Percentiles rank a stretch among this genome's conserved stretches.
phyloP scores from a whole-genome alignment of 257 asterid genomes.

The Hygrophila difformis region DNA sequence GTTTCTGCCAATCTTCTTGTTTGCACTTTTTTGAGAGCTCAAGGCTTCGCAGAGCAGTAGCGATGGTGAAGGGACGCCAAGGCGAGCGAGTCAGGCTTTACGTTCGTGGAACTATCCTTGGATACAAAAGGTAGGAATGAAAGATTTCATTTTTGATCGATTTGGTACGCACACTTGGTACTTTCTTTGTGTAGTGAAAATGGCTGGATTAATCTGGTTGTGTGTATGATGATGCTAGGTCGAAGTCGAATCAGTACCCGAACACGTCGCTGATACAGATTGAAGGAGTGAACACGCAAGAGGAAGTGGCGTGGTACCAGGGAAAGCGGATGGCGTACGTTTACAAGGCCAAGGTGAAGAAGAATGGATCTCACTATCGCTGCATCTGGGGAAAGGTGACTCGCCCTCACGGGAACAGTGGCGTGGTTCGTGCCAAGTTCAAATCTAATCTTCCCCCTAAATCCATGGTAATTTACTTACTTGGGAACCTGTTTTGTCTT shows the following conservation, averaged over 20 bases:
- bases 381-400: constrained; percentile 83
- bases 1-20: neutral
- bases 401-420: constrained; percentile 73
- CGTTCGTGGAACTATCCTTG: constrained; percentile 30
- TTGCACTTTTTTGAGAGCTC: neutral
- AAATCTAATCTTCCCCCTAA: constrained; percentile 69
- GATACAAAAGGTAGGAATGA: constrained; percentile 29
- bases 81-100: constrained; percentile 28
- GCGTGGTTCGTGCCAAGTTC: constrained; percentile 70
- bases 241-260: constrained; percentile 97
- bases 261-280: constrained; percentile 82
- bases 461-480: constrained; percentile 54
- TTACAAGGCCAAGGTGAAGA: constrained; percentile 68
- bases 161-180: no score
- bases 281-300: constrained; percentile 85
- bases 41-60: constrained; percentile 1
- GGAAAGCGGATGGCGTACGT: constrained; percentile 80
- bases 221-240: constrained; percentile 21
- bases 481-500: no score
- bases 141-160: no score
- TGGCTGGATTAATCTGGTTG: neutral
- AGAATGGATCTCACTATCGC: constrained; percentile 68
- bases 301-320: constrained; percentile 77
- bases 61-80: constrained; percentile 29
- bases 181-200: no score